These are phyloP conservation scores for Ganoderma sinense DNA, from an alignment of 1,284 basidiomycete species.

Conservation along the genomic window DNA sequence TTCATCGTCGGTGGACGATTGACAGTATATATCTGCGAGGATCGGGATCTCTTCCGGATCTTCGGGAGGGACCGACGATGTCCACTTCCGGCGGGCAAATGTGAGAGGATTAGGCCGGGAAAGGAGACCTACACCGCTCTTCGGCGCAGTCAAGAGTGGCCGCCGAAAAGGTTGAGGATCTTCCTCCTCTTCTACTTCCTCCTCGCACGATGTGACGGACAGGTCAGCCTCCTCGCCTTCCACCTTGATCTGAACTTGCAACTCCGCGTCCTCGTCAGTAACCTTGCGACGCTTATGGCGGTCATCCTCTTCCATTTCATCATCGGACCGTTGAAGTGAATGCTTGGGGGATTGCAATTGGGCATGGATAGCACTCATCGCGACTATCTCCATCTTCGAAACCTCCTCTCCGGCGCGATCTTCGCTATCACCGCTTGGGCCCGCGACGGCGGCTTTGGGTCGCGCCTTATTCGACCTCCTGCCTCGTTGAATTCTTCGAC, in stretches of 20 bases:
- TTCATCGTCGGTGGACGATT: conserved; percentile 33
- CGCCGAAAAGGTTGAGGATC: conserved; percentile 27
- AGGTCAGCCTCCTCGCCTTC: conserved; percentile 30
- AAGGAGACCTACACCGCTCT: conserved; percentile 33
- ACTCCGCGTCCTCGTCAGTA: conserved; percentile 18
- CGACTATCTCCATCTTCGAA: conserved; percentile 6
- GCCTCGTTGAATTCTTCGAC: conserved; percentile 44
- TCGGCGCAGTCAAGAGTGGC: conserved; percentile 25
- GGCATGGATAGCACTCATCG: neutral
- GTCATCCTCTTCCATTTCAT: conserved; percentile 15
- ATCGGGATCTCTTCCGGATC: conserved; percentile 19
- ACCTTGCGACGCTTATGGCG: conserved; percentile 19
- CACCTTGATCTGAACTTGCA: conserved; percentile 23
- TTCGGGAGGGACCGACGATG: conserved; percentile 32
- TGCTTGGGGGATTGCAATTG: conserved; percentile 17
- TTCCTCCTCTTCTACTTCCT: conserved; percentile 36
- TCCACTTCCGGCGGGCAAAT: conserved; percentile 46
- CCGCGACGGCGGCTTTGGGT: conserved; percentile 47
- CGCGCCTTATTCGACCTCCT: conserved; percentile 41
- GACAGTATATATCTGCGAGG: conserved; percentile 12
- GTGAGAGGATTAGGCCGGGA: conserved; percentile 43
- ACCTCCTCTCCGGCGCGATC: neutral
- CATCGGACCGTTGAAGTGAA: neutral
- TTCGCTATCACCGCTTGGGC: conserved; percentile 38
- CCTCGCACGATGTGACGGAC: conserved; percentile 32